phyloP scores from a whole-genome alignment of 768 basidiomycete genomes.

The Tricholoma matsutake region DNA sequence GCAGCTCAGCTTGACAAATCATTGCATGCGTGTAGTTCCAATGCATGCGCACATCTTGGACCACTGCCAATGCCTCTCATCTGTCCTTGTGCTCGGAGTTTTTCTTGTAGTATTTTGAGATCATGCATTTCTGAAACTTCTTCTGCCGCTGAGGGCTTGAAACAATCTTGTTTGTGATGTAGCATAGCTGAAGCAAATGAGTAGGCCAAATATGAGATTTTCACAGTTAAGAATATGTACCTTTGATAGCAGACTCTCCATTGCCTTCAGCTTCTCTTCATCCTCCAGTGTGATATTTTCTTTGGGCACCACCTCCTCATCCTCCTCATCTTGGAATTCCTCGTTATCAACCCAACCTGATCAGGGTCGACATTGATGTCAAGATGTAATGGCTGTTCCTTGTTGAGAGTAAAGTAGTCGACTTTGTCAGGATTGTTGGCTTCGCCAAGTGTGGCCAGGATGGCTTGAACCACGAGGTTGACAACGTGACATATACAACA shows the following conservation, averaged over 20 bases:
- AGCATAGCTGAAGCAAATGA: not conserved
- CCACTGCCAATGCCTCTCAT: not conserved
- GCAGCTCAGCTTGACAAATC: constrained; percentile 2
- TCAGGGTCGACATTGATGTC: constrained; percentile 22
- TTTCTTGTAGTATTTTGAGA: not conserved
- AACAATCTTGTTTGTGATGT: not conserved
- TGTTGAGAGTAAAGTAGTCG: not conserved
- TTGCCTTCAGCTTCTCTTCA: not conserved
- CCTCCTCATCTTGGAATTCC: not conserved
- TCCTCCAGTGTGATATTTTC: constrained; percentile 2
- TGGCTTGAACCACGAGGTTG: constrained; percentile 23
- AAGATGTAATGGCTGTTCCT: too few relatives aligned
- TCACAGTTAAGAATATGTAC: not conserved
- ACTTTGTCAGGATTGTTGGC: constrained; percentile 2
- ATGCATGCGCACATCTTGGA: not conserved
- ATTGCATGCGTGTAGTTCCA: not conserved
- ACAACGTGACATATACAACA: constrained; percentile 27
- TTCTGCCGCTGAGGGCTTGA: constrained; percentile 1
- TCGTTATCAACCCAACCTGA: constrained; percentile 9
- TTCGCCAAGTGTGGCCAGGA: not conserved
- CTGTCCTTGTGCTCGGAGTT: not conserved
- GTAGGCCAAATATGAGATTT: not conserved
- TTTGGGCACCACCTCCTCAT: not conserved
- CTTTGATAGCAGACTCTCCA: not conserved
- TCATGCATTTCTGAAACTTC: not conserved